A percentile compares a stretch with the other conserved stretches of the same genome.
These are phyloP conservation scores for Emmonsiellopsis sp. DNA, from an alignment of 2,329 filamentous ascomycete genomes.

Conservation along the genomic window DNA sequence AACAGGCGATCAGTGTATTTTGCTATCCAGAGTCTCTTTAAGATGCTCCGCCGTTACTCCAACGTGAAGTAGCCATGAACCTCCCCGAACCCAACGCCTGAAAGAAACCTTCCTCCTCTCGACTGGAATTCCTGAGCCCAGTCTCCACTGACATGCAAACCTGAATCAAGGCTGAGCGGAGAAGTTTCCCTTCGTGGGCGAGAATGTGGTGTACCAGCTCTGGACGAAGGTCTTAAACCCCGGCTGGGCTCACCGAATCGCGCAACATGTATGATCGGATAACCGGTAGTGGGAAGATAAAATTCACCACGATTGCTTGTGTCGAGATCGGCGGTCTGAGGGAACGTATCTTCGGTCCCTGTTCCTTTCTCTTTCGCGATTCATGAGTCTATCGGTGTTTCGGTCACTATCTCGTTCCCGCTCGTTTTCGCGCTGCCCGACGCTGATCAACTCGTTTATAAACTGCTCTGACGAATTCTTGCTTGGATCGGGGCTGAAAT, in stretches of 20 bases:
- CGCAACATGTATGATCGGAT: not conserved
- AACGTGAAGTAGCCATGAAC: not conserved
- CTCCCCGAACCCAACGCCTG: not conserved
- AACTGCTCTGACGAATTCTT: conserved; percentile 26
- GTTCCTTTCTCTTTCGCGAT: conserved; percentile 5
- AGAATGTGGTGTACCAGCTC: not conserved
- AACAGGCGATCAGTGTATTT: conserved; percentile 2
- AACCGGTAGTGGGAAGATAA: not conserved
- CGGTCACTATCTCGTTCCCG: conserved; percentile 10
- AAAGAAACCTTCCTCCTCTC: not conserved
- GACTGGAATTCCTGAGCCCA: not conserved
- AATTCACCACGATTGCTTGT: conserved; percentile 12
- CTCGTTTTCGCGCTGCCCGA: conserved; percentile 21
- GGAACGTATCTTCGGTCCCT: conserved; percentile 1
- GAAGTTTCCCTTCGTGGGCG: not conserved
- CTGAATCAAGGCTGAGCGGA: not conserved
- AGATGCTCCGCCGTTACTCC: not conserved
- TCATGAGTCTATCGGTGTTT: not conserved
- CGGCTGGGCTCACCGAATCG: not conserved
- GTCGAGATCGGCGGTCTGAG: conserved; percentile 9
- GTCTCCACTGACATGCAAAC: not conserved
- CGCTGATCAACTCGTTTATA: conserved; percentile 35
- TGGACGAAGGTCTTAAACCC: not conserved
- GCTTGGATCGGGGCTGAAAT: conserved; percentile 10
- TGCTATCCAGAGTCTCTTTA: conserved; percentile 1